Evolutionary conservation across 1,139 yeast genomes (phyloP).

Genomic region (Tardiomyces depauwii): DNA sequence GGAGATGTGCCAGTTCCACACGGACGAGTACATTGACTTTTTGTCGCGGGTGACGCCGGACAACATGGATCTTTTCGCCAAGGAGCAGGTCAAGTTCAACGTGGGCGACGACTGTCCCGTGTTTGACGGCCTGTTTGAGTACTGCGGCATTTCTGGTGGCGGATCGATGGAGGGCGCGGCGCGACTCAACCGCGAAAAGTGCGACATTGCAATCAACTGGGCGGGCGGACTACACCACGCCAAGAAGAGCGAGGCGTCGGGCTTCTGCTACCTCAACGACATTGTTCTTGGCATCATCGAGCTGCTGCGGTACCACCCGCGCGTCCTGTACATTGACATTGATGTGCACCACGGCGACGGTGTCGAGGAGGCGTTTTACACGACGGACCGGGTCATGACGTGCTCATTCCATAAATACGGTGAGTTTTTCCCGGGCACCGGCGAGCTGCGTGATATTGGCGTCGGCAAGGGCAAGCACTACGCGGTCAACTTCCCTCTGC

Average conservation of each 20-base stretch:
- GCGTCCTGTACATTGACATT: constrained; percentile 91
- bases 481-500: constrained; percentile 77
- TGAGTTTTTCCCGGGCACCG: constrained; percentile 94
- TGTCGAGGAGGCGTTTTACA: constrained; percentile 94
- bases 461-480: constrained; percentile 83
- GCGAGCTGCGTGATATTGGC: constrained; percentile 80
- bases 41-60: constrained; percentile 90
- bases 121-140: constrained; percentile 91
- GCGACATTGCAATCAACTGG: constrained; percentile 93
- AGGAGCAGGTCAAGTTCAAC: constrained; percentile 88
- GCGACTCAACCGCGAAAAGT: constrained; percentile 79
- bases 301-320: constrained; percentile 78
- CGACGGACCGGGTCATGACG: constrained; percentile 96
- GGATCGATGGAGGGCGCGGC: constrained; percentile 98
- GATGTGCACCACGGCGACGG: constrained; percentile 99
- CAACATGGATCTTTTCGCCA: constrained; percentile 79
- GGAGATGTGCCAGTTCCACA: constrained; percentile 97
- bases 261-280: constrained; percentile 88
- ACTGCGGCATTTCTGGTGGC: constrained; percentile 89
- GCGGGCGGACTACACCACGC: constrained; percentile 98
- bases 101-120: constrained; percentile 98
- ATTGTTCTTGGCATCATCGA: constrained; percentile 87
- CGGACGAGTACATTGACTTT: constrained; percentile 94
- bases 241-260: constrained; percentile 89
- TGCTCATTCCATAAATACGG: constrained; percentile 96